Evolutionary conservation across 257 asterid species (phyloP).

Genomic region (Solanum pinnatisectum): DNA sequence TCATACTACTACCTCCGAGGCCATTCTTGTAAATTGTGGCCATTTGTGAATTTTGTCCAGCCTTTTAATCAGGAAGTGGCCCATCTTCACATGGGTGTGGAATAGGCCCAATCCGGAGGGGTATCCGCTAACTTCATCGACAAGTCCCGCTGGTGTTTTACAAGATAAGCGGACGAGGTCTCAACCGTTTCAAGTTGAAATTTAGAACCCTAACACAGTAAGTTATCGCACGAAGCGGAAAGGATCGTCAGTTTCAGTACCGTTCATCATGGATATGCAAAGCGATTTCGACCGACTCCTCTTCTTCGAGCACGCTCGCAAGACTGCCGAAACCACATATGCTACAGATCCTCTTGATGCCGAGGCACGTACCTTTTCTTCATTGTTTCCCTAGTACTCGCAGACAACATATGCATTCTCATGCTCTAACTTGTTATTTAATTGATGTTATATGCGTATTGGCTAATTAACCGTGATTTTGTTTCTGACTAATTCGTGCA

Average conservation of each 20-base stretch:
- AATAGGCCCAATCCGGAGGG: background rate
- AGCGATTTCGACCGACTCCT: constrained; percentile 77
- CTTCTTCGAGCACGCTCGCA: constrained; percentile 86
- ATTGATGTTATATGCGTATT: background rate
- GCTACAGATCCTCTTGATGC: constrained; percentile 68
- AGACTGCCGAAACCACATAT: constrained; percentile 58
- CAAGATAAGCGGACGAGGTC: background rate
- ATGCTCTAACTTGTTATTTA: background rate
- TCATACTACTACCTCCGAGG: background rate
- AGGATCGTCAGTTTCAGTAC: background rate
- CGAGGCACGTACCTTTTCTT: constrained; percentile 30
- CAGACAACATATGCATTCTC: background rate
- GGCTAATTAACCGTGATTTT: background rate
- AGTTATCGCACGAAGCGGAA: background rate
- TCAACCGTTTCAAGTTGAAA: background rate
- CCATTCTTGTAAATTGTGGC: background rate
- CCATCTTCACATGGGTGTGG: background rate
- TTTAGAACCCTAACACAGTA: background rate
- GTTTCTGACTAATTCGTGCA: constrained; percentile 17
- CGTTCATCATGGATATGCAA: constrained; percentile 38
- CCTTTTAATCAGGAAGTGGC: background rate
- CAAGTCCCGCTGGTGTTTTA: background rate
- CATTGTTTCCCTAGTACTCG: background rate
- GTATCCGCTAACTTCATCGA: background rate
- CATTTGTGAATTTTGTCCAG: background rate